These are phyloP conservation scores for Globisporangium barbulae DNA, from an alignment of 352 stramenopile genomes.

Conservation along the genomic window DNA sequence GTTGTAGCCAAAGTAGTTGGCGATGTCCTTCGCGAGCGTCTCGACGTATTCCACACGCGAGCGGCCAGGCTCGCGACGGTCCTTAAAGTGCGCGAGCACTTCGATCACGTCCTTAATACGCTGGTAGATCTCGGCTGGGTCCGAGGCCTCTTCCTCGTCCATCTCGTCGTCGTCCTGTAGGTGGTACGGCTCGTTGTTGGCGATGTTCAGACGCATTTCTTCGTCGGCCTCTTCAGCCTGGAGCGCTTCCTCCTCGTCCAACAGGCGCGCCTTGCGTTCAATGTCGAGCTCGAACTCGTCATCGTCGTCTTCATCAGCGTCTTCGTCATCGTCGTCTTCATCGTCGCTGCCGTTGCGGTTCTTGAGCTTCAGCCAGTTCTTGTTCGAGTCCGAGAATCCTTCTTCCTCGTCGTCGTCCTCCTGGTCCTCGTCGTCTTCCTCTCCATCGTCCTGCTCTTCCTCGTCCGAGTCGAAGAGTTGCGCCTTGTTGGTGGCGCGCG, in stretches of 20 bases:
- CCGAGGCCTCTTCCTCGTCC: slow-evolving; percentile 52
- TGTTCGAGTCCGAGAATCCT: slow-evolving; percentile 83
- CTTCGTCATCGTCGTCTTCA: slow-evolving; percentile 48
- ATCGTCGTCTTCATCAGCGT: slow-evolving; percentile 38
- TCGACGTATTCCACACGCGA: slow-evolving; percentile 96
- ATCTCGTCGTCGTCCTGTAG: slow-evolving; percentile 79
- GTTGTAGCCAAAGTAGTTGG: slow-evolving; percentile 98
- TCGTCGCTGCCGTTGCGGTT: slow-evolving; percentile 37
- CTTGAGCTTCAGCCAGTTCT: slow-evolving; percentile 85
- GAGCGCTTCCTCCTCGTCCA: slow-evolving; percentile 72
- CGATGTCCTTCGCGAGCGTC: slow-evolving; percentile 89
- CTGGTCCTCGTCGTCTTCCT: slow-evolving; percentile 47
- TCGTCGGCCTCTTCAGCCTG: slow-evolving; percentile 77
- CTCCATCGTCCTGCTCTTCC: slow-evolving; percentile 46
- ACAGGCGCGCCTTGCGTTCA: slow-evolving; percentile 78
- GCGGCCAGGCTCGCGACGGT: slow-evolving; percentile 87
- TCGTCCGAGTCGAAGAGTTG: slow-evolving; percentile 75
- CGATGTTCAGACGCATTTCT: slow-evolving; percentile 86
- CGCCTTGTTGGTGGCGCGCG: slow-evolving; percentile 36
- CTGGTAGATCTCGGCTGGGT: slow-evolving; percentile 89
- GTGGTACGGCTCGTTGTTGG: slow-evolving; percentile 81
- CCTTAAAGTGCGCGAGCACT: slow-evolving; percentile 95
- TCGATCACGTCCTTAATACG: slow-evolving; percentile 93
- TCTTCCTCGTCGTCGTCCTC: slow-evolving; percentile 43
- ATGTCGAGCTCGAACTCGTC: slow-evolving; percentile 82